These are phyloP conservation scores for Durotheca rogersii DNA, from an alignment of 495 filamentous ascomycete species.

Conservation along the genomic window DNA sequence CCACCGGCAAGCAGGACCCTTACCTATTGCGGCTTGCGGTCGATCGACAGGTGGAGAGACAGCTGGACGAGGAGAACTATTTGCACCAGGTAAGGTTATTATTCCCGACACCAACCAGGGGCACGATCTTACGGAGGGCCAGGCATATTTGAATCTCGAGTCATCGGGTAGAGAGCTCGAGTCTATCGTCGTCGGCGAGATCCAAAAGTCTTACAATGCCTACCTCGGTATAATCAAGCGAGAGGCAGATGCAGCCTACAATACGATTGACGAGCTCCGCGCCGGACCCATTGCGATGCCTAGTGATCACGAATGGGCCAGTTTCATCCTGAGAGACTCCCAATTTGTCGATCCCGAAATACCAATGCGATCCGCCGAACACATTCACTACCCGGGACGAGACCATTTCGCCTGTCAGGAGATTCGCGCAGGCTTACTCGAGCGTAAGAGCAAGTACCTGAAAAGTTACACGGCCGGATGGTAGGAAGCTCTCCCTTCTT, in stretches of 20 bases:
- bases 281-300: constrained; percentile 83
- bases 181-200: constrained; percentile 92
- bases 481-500: constrained; percentile 52
- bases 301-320: constrained; percentile 86
- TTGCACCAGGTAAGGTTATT: constrained; percentile 71
- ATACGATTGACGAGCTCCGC: constrained; percentile 78
- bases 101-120: background rate
- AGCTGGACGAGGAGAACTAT: constrained; percentile 97
- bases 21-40: constrained; percentile 82
- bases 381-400: constrained; percentile 91
- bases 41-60: constrained; percentile 83
- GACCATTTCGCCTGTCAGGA: constrained; percentile 85
- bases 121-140: constrained; percentile 28
- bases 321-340: constrained; percentile 78
- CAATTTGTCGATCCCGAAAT: constrained; percentile 86
- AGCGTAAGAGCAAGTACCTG: constrained; percentile 97
- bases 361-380: constrained; percentile 72
- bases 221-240: constrained; percentile 86
- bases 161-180: constrained; percentile 92
- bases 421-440: constrained; percentile 83
- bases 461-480: constrained; percentile 98
- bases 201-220: constrained; percentile 94
- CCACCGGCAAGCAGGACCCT: constrained; percentile 84
- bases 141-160: constrained; percentile 96
- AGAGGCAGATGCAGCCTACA: constrained; percentile 79